Evolutionary conservation across 352 stramenopile species (phyloP).

Genomic region (Globisporangium acanthophoron): DNA sequence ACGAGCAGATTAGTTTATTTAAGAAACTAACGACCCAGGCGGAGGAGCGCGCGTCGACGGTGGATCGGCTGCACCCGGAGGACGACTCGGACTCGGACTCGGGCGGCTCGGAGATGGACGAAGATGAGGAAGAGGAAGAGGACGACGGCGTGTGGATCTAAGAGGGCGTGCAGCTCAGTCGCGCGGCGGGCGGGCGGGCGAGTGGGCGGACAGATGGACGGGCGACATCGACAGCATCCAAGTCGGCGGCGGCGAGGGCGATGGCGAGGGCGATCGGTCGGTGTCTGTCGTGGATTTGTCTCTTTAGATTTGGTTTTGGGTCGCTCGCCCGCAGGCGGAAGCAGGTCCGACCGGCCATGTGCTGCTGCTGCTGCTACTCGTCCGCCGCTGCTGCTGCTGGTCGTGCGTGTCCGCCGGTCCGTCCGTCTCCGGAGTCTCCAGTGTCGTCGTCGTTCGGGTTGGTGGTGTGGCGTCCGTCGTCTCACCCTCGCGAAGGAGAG

Average conservation of each 20-base stretch:
- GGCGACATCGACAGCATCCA: background rate
- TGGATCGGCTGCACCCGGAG: conserved; percentile 73
- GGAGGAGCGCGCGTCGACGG: conserved; percentile 81
- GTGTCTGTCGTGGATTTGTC: conserved; percentile 17
- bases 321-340: background rate
- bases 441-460: conserved; percentile 1
- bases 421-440: background rate
- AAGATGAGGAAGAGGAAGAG: conserved; percentile 38
- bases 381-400: background rate
- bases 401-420: background rate
- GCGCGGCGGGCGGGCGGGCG: background rate
- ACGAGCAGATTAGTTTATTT: conserved; percentile 89
- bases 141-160: conserved; percentile 87
- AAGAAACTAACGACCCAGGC: conserved; percentile 87
- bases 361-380: background rate
- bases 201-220: too few species aligned
- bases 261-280: background rate
- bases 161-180: conserved; percentile 9
- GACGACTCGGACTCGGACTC: conserved; percentile 79
- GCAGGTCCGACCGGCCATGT: background rate
- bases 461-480: background rate
- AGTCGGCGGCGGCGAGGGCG: background rate
- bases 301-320: conserved; percentile 1
- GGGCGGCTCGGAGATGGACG: conserved; percentile 39
- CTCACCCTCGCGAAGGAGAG: background rate